Evolutionary conservation across 495 filamentous ascomycete species (phyloP), one percentile per base, ranked within the genome.

Genomic region (Aspergillus affinis): DNA sequence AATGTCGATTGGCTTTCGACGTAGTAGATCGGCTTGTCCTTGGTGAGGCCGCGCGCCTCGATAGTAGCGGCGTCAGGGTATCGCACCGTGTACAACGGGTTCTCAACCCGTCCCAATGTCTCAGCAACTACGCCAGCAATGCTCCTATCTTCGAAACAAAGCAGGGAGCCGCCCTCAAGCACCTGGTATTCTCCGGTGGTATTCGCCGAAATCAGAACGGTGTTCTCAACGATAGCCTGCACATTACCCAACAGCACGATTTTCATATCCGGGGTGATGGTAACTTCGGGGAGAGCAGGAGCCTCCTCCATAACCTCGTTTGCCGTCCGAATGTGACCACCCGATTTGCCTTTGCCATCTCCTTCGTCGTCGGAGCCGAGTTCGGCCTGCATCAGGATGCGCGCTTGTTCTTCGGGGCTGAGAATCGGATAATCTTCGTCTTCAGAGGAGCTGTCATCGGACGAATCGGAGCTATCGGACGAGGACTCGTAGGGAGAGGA

Each of bases 101-200:
- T 85, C 61, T 88, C 83, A 2, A 97, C 91, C 62, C 87, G 79
- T 41, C 93, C 94, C 13, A 98, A 68, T 2, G 88, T 89, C 62
- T 98, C 94, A 6, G 86, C 78, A 5, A 98, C 81, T 20, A 85
- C 85, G 23, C 93, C 94, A 59, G 96, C 78, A 12, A 96, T 79
- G 27, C 78, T 81, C 44, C 91, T 80, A 64, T 94, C 83, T 63
- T 84, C 85, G n/a, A 87, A 80, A 72, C 91, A 96, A 3, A 98
- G 83, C 17, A 96, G 78, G 0, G 93, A 96, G 29, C 89, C 90
- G 12, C 77, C 83, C 55, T 96, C 90, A 12, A 97, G 79, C 0
- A 96, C 93, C 68, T 87, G 85, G 54, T 90, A 87, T 64, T 93
- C 89, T 58, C 91, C 93, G 2, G 89, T 84, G 1, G 79, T 84